These are phyloP conservation scores for Phyllosticta citrichinensis DNA, from an alignment of 2,329 filamentous ascomycete species.

Conservation along the genomic window DNA sequence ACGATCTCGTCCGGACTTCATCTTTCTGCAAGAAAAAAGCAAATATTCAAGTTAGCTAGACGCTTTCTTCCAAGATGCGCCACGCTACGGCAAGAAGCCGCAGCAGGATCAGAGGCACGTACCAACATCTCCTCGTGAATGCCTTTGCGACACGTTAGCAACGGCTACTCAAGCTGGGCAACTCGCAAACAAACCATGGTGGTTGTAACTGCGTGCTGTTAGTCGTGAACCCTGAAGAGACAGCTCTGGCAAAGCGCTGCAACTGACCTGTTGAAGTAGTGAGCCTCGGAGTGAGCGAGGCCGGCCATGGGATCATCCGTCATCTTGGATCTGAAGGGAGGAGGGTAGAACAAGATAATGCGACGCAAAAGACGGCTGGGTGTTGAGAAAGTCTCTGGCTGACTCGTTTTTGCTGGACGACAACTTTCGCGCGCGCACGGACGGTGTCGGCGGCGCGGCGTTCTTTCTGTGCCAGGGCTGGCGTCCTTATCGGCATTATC, in stretches of 20 bases:
- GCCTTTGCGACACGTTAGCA: slow-evolving; percentile 40
- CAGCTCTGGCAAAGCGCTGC: slow-evolving; percentile 12
- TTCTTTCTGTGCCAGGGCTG: neutral
- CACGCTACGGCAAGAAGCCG: slow-evolving; percentile 4
- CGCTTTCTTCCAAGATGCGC: neutral
- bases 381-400: neutral
- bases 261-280: slow-evolving; percentile 91
- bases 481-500: neutral
- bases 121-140: slow-evolving; percentile 99
- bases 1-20: slow-evolving; percentile 90
- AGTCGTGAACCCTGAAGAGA: slow-evolving; percentile 21
- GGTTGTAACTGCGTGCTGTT: slow-evolving; percentile 67
- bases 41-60: slow-evolving; percentile 4
- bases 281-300: slow-evolving; percentile 91
- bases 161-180: neutral
- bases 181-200: slow-evolving; percentile 65
- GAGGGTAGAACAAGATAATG: neutral
- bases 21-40: slow-evolving; percentile 60
- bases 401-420: slow-evolving; percentile 9
- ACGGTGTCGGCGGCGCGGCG: slow-evolving; percentile 1
- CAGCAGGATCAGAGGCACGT: slow-evolving; percentile 34
- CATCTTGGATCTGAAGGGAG: neutral
- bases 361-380: neutral
- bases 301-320: slow-evolving; percentile 41
- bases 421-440: slow-evolving; percentile 4